Conservation (phyloP, 805 yeast species). For the Hanseniaspora guilliermondii region DNA sequence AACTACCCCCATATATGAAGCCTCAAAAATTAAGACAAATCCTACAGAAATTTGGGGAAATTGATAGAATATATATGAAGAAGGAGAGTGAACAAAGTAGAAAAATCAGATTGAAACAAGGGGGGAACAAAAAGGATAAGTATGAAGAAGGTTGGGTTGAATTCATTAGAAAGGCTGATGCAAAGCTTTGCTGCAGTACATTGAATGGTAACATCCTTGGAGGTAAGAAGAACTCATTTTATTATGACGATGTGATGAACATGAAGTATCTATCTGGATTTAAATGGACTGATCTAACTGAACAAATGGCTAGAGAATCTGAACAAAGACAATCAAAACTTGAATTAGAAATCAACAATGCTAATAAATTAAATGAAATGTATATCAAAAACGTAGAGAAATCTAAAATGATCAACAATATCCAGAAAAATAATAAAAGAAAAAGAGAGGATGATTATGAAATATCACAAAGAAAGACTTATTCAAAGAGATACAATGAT, state of each 20-base stretch:
- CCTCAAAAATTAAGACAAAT: conserved; percentile 81
- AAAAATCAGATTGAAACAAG: conserved; percentile 60
- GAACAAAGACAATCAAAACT: conserved; percentile 80
- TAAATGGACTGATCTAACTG: conserved; percentile 91
- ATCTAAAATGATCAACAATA: conserved; percentile 65
- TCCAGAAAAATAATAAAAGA: conserved; percentile 34
- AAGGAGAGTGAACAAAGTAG: conserved; percentile 66
- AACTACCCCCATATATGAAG: conserved; percentile 94
- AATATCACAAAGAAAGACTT: conserved; percentile 60
- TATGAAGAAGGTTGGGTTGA: conserved; percentile 97
- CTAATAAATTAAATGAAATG: conserved; percentile 71
- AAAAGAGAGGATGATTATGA: conserved; percentile 21
- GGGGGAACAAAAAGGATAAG: conserved; percentile 82
- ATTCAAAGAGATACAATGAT: conserved; percentile 57
- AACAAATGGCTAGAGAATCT: conserved; percentile 80
- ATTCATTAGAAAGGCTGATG: conserved; percentile 68
- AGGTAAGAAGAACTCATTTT: conserved; percentile 81
- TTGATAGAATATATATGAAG: conserved; percentile 75
- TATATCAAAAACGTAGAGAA: conserved; percentile 75
- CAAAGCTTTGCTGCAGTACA: conserved; percentile 75
- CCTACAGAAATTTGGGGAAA: conserved; percentile 66
- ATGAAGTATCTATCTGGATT: conserved; percentile 80
- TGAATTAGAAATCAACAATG: conserved; percentile 80
- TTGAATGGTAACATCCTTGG: conserved; percentile 83
- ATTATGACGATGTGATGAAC: conserved; percentile 87